A percentile compares a stretch with the other conserved stretches of the same genome.
Conservation (phyloP, 2,329 filamentous ascomycete species). For the Fusarium domesticum region DNA sequence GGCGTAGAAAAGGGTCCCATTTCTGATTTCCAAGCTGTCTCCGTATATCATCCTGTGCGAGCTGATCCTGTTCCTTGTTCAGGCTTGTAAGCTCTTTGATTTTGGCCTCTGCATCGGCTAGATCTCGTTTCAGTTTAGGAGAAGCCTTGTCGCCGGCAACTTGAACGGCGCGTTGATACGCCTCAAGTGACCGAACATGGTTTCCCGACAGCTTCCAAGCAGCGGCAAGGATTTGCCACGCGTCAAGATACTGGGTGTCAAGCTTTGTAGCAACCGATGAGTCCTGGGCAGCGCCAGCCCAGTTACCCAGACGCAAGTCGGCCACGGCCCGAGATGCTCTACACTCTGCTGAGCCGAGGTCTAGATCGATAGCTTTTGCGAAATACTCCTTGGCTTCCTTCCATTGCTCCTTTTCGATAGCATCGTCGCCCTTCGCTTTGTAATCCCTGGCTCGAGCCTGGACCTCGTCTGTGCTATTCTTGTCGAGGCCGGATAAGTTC, state of each 20-base stretch:
- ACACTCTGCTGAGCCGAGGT: slow-evolving; percentile 1
- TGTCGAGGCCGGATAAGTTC: not conserved
- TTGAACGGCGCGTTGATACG: slow-evolving; percentile 1
- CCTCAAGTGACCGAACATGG: not conserved
- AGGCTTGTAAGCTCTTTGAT: not conserved
- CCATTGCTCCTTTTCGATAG: not conserved
- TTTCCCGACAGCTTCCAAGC: slow-evolving; percentile 3
- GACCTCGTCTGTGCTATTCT: not conserved
- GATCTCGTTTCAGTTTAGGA: not conserved
- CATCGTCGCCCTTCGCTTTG: slow-evolving; percentile 1
- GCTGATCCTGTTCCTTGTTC: not conserved
- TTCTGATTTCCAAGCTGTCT: not conserved
- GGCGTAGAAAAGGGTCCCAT: slow-evolving; percentile 2
- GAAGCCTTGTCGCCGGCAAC: not conserved
- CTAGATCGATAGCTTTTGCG: slow-evolving; percentile 2
- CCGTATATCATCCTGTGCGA: not conserved
- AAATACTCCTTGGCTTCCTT: slow-evolving; percentile 2
- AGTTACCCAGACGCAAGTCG: not conserved
- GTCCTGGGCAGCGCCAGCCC: slow-evolving; percentile 2
- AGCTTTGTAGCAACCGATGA: slow-evolving; percentile 1
- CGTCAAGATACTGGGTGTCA: slow-evolving; percentile 1
- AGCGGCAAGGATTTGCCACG: not conserved
- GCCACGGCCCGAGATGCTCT: slow-evolving; percentile 2
- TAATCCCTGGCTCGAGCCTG: not conserved
- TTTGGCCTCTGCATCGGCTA: not conserved